phyloP scores from a whole-genome alignment of 805 yeast genomes.

The Saccharomycodes ludwigii region DNA sequence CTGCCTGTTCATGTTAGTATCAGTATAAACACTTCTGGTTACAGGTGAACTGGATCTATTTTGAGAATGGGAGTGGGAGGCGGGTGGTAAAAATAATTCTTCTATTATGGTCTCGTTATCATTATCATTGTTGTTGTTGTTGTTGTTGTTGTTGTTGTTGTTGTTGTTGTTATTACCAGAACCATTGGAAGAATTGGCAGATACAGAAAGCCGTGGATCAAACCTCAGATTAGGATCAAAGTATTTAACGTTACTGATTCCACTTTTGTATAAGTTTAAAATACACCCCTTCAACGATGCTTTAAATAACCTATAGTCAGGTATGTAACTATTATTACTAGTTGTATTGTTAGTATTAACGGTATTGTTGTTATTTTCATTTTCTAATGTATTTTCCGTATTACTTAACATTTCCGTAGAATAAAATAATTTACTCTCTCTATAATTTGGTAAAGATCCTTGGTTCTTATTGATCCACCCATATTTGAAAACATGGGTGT shows the following conservation, averaged over 20 bases:
- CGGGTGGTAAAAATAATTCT: neutral
- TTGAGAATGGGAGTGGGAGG: neutral
- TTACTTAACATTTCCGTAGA: too few relatives aligned
- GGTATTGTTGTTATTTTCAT: constrained; percentile 4
- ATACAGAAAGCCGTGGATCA: too few relatives aligned
- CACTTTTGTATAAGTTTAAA: constrained; percentile 46
- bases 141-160: neutral
- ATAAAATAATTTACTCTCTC: constrained; percentile 18
- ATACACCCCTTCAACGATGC: constrained; percentile 63
- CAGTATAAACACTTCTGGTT: too few relatives aligned
- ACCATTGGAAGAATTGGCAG: too few relatives aligned
- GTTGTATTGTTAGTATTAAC: constrained; percentile 2
- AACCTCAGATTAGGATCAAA: constrained; percentile 23
- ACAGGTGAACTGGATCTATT: constrained; percentile 4
- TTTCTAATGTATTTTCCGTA: constrained; percentile 2
- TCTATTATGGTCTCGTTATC: constrained; percentile 5
- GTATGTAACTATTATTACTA: constrained; percentile 9
- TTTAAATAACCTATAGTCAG: constrained; percentile 33
- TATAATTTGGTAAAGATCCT: constrained; percentile 11
- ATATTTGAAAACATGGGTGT: constrained; percentile 30
- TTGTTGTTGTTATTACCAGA: constrained; percentile 4
- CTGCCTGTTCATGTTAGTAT: too few relatives aligned
- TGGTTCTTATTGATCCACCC: constrained; percentile 51
- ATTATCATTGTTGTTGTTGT: constrained; percentile 18
- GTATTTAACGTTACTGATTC: constrained; percentile 34